These are phyloP conservation scores for Sporothrix schenckii DNA, from an alignment of 2,329 filamentous ascomycete genomes.

Conservation along the genomic window DNA sequence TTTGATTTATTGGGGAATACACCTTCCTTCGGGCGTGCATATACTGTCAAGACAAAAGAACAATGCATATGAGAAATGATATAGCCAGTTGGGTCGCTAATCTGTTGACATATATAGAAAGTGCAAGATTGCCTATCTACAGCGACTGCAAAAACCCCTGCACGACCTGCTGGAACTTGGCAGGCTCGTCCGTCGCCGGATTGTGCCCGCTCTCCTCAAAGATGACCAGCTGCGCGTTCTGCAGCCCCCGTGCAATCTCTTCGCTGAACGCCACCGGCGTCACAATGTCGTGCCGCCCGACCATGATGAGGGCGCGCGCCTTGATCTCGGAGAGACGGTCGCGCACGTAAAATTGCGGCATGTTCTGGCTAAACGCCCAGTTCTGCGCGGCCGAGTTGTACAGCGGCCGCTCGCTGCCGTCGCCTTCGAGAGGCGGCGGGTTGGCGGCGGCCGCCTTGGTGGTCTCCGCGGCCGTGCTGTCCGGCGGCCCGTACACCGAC, in stretches of 20 bases:
- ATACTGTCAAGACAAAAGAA: too few relatives aligned
- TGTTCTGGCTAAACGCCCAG: constrained; percentile 15
- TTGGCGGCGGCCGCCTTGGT: neutral
- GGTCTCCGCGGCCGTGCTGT: neutral
- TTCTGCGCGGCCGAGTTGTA: constrained; percentile 25
- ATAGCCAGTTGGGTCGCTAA: too few relatives aligned
- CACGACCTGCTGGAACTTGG: constrained; percentile 16
- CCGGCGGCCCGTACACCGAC: neutral
- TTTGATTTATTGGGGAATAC: too few relatives aligned
- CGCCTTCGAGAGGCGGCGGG: neutral
- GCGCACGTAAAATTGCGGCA: constrained; percentile 3
- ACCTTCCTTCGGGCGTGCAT: too few relatives aligned
- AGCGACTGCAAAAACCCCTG: neutral
- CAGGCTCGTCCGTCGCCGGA: constrained; percentile 18
- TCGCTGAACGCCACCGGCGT: neutral
- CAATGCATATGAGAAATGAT: too few relatives aligned
- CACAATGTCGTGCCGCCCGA: constrained; percentile 18
- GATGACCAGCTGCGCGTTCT: constrained; percentile 6
- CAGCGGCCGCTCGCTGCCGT: neutral
- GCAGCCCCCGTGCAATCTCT: neutral
- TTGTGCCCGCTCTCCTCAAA: constrained; percentile 25
- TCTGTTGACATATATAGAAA: too few relatives aligned
- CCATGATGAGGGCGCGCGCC: constrained; percentile 12
- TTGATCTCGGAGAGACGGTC: constrained; percentile 1
- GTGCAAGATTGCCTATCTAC: neutral